These are phyloP conservation scores for Arachnomyces sp. DNA, from an alignment of 2,329 filamentous ascomycete genomes.

Conservation along the genomic window DNA sequence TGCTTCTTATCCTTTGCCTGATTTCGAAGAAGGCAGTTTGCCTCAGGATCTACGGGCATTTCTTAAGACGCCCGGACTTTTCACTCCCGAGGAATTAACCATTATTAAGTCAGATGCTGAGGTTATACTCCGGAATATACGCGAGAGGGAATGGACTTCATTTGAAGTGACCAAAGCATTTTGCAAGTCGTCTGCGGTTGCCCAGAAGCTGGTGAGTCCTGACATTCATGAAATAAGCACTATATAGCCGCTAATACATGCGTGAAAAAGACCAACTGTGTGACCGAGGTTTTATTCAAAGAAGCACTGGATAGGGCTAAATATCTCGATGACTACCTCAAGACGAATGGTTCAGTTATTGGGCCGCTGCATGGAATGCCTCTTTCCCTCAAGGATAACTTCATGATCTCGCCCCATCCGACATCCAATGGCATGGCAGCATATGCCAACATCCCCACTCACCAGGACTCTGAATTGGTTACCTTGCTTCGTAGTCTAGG, in stretches of 20 bases:
- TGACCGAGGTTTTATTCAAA: slow-evolving; percentile 51
- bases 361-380: slow-evolving; percentile 37
- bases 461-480: slow-evolving; percentile 25
- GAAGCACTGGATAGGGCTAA: slow-evolving; percentile 46
- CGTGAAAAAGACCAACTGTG: slow-evolving; percentile 48
- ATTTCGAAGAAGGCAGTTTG: slow-evolving; percentile 11
- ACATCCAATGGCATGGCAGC: slow-evolving; percentile 13
- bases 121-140: slow-evolving; percentile 30
- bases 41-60: slow-evolving; percentile 13
- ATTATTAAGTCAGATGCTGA: slow-evolving; percentile 39
- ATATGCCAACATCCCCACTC: slow-evolving; percentile 18
- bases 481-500: slow-evolving; percentile 33
- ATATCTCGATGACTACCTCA: slow-evolving; percentile 46
- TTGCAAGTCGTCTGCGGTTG: too few relatives aligned
- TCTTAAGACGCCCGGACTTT: slow-evolving; percentile 47
- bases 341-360: slow-evolving; percentile 28
- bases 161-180: slow-evolving; percentile 10
- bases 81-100: slow-evolving; percentile 45
- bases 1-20: slow-evolving; percentile 11
- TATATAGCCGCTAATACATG: not conserved
- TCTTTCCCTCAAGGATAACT: slow-evolving; percentile 35
- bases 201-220: too few relatives aligned
- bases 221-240: not conserved
- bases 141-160: slow-evolving; percentile 11
- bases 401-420: slow-evolving; percentile 22